phyloP scores from a whole-genome alignment of 1,284 basidiomycete genomes.

The Tilletia caries region DNA sequence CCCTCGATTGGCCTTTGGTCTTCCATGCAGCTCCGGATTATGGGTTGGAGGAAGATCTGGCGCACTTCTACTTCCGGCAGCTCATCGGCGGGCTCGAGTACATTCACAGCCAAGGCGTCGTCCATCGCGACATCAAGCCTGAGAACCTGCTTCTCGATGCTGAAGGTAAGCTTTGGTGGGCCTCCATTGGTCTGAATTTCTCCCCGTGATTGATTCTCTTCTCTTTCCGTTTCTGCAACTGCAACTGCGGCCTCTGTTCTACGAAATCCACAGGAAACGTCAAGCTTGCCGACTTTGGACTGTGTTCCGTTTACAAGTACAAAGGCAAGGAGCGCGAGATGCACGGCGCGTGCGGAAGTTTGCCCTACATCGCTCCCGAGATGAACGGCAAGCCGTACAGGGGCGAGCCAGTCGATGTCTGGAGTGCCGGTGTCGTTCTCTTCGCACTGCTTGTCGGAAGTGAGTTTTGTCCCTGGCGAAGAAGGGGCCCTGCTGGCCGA shows the following conservation, averaged over 20 bases:
- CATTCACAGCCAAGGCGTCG: conserved; percentile 68
- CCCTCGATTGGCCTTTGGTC: conserved; percentile 5
- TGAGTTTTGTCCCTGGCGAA: conserved; percentile 59
- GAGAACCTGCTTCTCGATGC: conserved; percentile 61
- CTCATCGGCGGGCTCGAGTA: conserved; percentile 73
- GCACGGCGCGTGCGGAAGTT: conserved; percentile 70
- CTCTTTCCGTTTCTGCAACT: too few species aligned
- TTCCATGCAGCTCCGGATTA: conserved; percentile 64
- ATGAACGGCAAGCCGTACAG: conserved; percentile 64
- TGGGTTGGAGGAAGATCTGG: conserved; percentile 80
- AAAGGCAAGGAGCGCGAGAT: conserved; percentile 68
- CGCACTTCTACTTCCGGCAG: conserved; percentile 87
- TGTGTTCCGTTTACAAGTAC: conserved; percentile 85
- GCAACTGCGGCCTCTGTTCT: not conserved
- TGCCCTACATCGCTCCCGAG: conserved; percentile 93
- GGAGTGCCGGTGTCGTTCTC: conserved; percentile 94
- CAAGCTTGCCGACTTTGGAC: conserved; percentile 92
- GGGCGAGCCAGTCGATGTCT: conserved; percentile 86
- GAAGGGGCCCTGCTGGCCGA: too few species aligned
- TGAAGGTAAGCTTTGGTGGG: conserved; percentile 22
- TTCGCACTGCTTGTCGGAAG: conserved; percentile 89
- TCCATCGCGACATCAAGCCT: conserved; percentile 57
- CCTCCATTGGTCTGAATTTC: not conserved
- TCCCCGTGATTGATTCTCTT: too few species aligned
- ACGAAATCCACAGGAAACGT: conserved; percentile 57